Conservation (phyloP, 208 protist species). For the Leishmania guyanensis region DNA sequence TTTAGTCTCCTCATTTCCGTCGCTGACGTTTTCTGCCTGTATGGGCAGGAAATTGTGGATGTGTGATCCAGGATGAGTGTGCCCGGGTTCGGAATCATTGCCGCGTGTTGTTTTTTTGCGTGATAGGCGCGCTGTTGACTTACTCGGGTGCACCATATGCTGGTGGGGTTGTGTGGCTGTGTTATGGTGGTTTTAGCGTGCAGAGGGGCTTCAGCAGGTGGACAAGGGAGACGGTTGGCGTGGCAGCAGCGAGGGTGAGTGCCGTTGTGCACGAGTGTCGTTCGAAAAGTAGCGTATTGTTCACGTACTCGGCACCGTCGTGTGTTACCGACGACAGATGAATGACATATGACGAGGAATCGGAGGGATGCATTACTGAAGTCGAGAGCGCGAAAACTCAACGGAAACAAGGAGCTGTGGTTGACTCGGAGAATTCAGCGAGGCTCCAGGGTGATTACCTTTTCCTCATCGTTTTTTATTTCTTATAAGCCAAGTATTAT, state of each 20-base stretch:
- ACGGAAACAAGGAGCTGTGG: not conserved
- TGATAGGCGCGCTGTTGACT: not conserved
- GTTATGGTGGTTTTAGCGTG: not conserved
- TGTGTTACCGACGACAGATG: not conserved
- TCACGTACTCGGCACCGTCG: not conserved
- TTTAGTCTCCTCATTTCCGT: not conserved
- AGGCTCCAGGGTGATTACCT: not conserved
- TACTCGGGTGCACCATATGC: not conserved
- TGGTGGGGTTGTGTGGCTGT: not conserved
- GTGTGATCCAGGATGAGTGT: not conserved
- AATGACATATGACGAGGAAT: not conserved
- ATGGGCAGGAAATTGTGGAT: not conserved
- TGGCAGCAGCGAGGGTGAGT: not conserved
- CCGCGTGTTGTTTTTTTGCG: not conserved
- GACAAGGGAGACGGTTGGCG: not conserved
- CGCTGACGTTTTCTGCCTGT: not conserved
- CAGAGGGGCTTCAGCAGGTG: not conserved
- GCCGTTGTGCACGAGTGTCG: not conserved
- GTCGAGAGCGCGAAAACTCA: not conserved
- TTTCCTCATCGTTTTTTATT: not conserved
- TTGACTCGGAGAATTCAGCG: not conserved
- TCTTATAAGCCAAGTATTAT: not conserved
- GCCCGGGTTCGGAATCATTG: not conserved
- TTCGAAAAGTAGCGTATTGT: not conserved
- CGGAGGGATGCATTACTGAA: not conserved